These are phyloP conservation scores for Paecilomyces formosus DNA, from an alignment of 2,329 filamentous ascomycete genomes.

Conservation along the genomic window DNA sequence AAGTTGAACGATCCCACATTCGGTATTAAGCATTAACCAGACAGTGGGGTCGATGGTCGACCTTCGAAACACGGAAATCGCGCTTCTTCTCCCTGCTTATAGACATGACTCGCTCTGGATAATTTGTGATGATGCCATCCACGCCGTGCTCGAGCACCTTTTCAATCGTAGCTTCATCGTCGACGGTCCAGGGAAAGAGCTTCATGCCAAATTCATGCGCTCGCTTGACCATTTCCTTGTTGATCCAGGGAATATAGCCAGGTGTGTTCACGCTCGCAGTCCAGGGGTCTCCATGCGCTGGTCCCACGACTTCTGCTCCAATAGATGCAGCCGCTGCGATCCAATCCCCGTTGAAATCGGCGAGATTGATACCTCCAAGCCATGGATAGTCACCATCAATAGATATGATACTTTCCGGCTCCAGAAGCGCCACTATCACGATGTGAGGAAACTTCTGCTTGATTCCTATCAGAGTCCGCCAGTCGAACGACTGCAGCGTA, in stretches of 20 bases:
- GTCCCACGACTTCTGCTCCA: background rate
- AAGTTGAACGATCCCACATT: background rate
- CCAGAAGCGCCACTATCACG: background rate
- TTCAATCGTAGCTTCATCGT: background rate
- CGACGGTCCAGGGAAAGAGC: background rate
- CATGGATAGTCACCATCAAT: background rate
- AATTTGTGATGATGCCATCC: background rate
- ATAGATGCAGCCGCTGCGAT: background rate
- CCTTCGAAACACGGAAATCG: background rate
- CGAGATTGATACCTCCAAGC: background rate
- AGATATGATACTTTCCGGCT: background rate
- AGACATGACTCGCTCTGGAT: background rate
- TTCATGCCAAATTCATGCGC: background rate
- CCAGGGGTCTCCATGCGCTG: background rate
- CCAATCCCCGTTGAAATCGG: background rate
- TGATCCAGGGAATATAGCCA: background rate
- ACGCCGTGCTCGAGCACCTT: background rate
- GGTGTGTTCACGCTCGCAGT: background rate
- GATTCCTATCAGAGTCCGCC: background rate
- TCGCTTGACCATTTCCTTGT: background rate
- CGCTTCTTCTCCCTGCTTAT: background rate
- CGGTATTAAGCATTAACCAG: background rate
- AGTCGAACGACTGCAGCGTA: background rate
- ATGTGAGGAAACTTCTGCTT: background rate
- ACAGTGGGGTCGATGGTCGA: background rate